Evolutionary conservation across 306 rosid genomes (phyloP).

Genomic region (Trifolium fragiferum): DNA sequence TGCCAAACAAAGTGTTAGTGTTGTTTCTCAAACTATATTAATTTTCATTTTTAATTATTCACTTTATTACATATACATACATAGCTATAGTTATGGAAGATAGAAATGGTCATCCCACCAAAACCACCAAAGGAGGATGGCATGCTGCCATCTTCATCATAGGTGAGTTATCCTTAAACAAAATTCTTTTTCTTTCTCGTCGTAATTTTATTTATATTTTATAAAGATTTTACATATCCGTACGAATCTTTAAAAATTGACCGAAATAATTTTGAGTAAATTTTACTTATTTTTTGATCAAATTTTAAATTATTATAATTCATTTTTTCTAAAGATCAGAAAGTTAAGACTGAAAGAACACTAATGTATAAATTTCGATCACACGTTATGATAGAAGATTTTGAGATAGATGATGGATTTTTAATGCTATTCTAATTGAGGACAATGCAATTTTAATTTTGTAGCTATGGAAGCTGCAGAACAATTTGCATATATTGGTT

Average conservation of each 20-base stretch:
- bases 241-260: too few relatives aligned
- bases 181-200: not conserved
- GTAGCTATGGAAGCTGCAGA: constrained; percentile 55
- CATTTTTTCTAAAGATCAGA: not conserved
- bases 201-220: not conserved
- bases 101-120: not conserved
- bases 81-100: constrained; percentile 11
- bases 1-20: too few relatives aligned
- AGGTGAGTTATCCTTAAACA: constrained; percentile 19
- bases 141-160: constrained; percentile 54
- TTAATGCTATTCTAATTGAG: not conserved
- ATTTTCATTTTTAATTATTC: not conserved
- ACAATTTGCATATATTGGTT: constrained; percentile 46
- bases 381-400: not conserved
- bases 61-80: not conserved
- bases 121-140: constrained; percentile 47
- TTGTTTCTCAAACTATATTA: not conserved
- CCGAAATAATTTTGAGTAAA: too few relatives aligned
- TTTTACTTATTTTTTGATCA: too few relatives aligned
- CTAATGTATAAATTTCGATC: too few relatives aligned
- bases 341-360: not conserved
- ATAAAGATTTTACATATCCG: too few relatives aligned
- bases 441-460: not conserved
- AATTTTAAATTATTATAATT: not conserved
- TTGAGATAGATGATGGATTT: not conserved